These are phyloP conservation scores for Primulina huaijiensis DNA, from an alignment of 257 asterid species.

Conservation along the genomic window DNA sequence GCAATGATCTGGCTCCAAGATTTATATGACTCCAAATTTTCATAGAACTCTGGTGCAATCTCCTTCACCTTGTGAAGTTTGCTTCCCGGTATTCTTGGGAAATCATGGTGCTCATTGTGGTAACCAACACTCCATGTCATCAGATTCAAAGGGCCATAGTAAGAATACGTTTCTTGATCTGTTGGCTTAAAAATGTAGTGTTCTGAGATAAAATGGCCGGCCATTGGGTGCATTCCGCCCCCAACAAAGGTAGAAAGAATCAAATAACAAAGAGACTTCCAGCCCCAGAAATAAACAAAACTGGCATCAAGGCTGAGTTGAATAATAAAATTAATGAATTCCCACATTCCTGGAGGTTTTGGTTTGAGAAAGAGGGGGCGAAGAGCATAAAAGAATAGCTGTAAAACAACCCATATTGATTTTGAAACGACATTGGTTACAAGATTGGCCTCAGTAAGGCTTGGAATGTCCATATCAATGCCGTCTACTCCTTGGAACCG, in stretches of 20 bases:
- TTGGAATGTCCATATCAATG: conserved; percentile 85
- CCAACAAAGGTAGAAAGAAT: conserved; percentile 88
- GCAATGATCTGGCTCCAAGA: conserved; percentile 95
- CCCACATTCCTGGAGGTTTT: conserved; percentile 95
- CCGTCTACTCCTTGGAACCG: conserved; percentile 97
- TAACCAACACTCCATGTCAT: conserved; percentile 92
- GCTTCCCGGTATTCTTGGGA: conserved; percentile 87
- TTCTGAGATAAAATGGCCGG: conserved; percentile 91
- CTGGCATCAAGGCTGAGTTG: conserved; percentile 68
- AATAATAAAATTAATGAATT: conserved; percentile 55
- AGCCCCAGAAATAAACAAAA: conserved; percentile 68
- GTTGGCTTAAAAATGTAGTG: conserved; percentile 66
- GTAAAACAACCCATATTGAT: conserved; percentile 74
- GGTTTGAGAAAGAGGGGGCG: conserved; percentile 88
- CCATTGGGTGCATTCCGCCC: conserved; percentile 97
- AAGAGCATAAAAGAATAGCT: conserved; percentile 89
- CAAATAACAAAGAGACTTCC: conserved; percentile 74
- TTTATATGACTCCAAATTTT: conserved; percentile 49
- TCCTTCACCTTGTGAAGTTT: conserved; percentile 89
- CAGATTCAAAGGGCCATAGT: conserved; percentile 80
- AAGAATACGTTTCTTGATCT: conserved; percentile 86
- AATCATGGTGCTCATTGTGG: conserved; percentile 97
- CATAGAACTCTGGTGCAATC: conserved; percentile 85
- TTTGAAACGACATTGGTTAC: conserved; percentile 56
- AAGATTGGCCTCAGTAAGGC: conserved; percentile 52